A percentile compares a stretch with the other conserved stretches of the same genome.
These are phyloP conservation scores for Rhodotorula sphaerocarpa DNA, from an alignment of 768 basidiomycete genomes.

Conservation along the genomic window DNA sequence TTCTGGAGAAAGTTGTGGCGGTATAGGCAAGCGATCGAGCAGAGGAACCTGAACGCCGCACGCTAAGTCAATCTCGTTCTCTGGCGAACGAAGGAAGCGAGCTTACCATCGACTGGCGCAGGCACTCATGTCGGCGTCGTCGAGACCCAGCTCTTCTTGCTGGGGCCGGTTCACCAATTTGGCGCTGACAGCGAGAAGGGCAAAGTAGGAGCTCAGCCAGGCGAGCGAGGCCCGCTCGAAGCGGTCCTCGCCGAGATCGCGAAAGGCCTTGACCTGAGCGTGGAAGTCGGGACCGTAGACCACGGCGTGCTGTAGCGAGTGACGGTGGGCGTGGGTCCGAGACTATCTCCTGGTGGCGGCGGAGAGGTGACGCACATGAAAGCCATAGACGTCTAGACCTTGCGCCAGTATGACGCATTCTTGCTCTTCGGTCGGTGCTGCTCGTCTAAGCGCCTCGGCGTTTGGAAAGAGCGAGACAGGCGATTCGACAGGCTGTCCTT, in stretches of 20 bases:
- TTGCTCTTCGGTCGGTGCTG: conserved; percentile 5
- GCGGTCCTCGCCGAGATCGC: conserved; percentile 16
- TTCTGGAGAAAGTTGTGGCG: conserved; percentile 28
- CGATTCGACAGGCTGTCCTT: not conserved
- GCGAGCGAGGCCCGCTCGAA: conserved; percentile 17
- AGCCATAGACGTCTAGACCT: conserved; percentile 18
- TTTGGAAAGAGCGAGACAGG: conserved; percentile 16
- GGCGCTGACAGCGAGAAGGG: conserved; percentile 23
- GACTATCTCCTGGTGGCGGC: too few species aligned
- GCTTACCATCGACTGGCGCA: conserved; percentile 13
- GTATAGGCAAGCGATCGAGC: conserved; percentile 27
- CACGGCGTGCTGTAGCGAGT: conserved; percentile 20
- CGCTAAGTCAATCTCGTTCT: not conserved
- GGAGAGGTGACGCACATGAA: conserved; percentile 19
- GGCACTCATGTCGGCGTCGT: conserved; percentile 14
- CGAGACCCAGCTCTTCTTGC: conserved; percentile 13
- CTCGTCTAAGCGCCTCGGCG: not conserved
- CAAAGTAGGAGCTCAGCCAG: conserved; percentile 32
- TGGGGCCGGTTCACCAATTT: conserved; percentile 18
- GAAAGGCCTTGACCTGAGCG: conserved; percentile 21
- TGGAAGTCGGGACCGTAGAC: conserved; percentile 17
- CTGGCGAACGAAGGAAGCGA: not conserved
- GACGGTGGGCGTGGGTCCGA: too few species aligned
- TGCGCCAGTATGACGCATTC: conserved; percentile 14
- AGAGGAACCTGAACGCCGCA: conserved; percentile 11